Evolutionary conservation across 371 early-diverging fungal species (phyloP), one percentile per base, ranked within the genome.

Genomic region (Rhizopus microsporus): DNA sequence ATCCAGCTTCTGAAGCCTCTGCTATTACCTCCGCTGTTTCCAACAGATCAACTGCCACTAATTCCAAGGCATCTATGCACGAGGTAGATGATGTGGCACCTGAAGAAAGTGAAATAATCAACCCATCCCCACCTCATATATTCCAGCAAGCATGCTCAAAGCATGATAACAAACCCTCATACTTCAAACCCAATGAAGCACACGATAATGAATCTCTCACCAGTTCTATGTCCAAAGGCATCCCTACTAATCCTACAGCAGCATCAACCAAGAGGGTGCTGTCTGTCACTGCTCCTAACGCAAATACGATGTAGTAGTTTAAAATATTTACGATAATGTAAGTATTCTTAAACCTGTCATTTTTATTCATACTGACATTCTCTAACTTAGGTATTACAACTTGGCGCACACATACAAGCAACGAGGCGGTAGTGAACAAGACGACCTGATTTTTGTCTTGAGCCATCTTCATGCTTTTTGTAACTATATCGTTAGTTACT

Each of bases 401-500:
- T 42, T 76, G 17, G 77, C 77, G 0, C 61, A 60, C 34, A 65
- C 68, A 0, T 60, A 73, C 16, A 76, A 76, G 44, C 57, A 62
- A 51, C 63, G 73, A 45, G 77, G 71, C 4, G 76, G 72, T 47
- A 35, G 15, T 5, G 56, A 62, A 30, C 38, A 29, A 2, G 60
- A 59, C 15, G 13, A 57, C 3, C 10, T 73, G 13, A 63, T 69
- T 32, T 55, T 57, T 7, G 30, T 69, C 12, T 33, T 76, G 31
- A 71, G 73, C 30, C 77, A 76, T 35, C 56, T 76, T 3, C 67
- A 71, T 7, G 64, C 71, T 1, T 38, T 76, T 9, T 59, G 69
- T 13, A 71, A 76, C 45, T 76, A 76, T 39, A 60, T 76, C 29
- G 42, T 76, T 13, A 59, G 61, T 17, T 76, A 71, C 46, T 67